Evolutionary conservation across 345 rosid species (phyloP).

Genomic region (Citrus mangshanensis): DNA sequence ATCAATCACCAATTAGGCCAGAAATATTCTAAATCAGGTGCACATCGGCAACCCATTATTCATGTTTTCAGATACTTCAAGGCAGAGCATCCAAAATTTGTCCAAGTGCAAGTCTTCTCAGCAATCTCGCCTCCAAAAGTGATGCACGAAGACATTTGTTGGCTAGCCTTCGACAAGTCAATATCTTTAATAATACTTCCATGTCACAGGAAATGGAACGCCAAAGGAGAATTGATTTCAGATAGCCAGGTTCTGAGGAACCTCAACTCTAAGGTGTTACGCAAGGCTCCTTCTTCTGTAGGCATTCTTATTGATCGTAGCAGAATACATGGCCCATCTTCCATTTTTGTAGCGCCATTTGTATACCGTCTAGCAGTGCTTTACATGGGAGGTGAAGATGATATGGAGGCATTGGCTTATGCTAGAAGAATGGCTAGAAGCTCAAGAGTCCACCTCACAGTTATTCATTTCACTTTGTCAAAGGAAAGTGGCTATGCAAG

Average conservation of each 20-base stretch:
- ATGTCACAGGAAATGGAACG: slow-evolving; percentile 24
- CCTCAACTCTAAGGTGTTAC: slow-evolving; percentile 18
- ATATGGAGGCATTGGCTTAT: slow-evolving; percentile 30
- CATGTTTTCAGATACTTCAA: slow-evolving; percentile 20
- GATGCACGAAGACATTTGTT: slow-evolving; percentile 29
- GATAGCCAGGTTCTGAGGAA: slow-evolving; percentile 3
- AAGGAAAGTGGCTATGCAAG: background rate
- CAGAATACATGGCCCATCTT: slow-evolving; percentile 1
- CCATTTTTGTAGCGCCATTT: slow-evolving; percentile 6
- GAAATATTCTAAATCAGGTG: background rate
- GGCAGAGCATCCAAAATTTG: background rate
- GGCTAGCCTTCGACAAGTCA: slow-evolving; percentile 24
- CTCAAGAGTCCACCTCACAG: slow-evolving; percentile 15
- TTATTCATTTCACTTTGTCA: background rate
- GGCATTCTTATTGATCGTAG: slow-evolving; percentile 23
- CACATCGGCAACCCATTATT: slow-evolving; percentile 2
- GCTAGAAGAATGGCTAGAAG: slow-evolving; percentile 23
- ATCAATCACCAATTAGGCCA: slow-evolving; percentile 31
- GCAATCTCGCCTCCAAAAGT: slow-evolving; percentile 22
- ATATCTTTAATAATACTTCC: slow-evolving; percentile 23
- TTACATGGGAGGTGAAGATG: slow-evolving; percentile 24
- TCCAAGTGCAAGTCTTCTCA: slow-evolving; percentile 19
- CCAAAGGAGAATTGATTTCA: slow-evolving; percentile 15
- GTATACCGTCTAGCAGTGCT: slow-evolving; percentile 1
- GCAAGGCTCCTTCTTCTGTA: slow-evolving; percentile 26